A percentile compares a stretch with the other conserved stretches of the same genome.
phyloP scores from a whole-genome alignment of 805 yeast species.

The Saccharomyces kudriavzevii region DNA sequence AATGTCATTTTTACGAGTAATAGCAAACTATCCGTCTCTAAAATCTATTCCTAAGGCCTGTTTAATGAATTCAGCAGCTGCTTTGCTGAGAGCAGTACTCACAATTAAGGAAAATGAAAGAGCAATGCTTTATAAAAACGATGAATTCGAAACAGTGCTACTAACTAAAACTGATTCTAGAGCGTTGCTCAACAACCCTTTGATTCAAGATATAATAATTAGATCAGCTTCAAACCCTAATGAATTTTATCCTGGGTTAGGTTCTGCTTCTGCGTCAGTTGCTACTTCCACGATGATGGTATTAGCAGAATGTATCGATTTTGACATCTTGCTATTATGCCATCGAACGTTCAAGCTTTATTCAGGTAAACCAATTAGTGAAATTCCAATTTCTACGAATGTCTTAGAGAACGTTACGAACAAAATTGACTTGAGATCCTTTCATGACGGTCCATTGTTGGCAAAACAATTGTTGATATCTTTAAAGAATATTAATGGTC shows the following conservation, averaged over 20 bases:
- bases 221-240: slow-evolving; percentile 27
- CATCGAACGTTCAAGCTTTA: slow-evolving; percentile 34
- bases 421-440: slow-evolving; percentile 19
- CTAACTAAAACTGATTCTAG: slow-evolving; percentile 44
- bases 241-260: slow-evolving; percentile 24
- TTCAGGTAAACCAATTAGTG: slow-evolving; percentile 22
- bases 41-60: slow-evolving; percentile 27
- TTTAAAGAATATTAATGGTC: slow-evolving; percentile 28
- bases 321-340: slow-evolving; percentile 40
- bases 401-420: slow-evolving; percentile 27
- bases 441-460: slow-evolving; percentile 27
- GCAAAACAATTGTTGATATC: slow-evolving; percentile 26
- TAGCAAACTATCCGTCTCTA: slow-evolving; percentile 24
- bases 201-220: slow-evolving; percentile 28
- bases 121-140: slow-evolving; percentile 19
- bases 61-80: slow-evolving; percentile 32
- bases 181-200: slow-evolving; percentile 35
- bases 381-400: slow-evolving; percentile 25
- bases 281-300: slow-evolving; percentile 33
- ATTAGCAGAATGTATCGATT: slow-evolving; percentile 36
- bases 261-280: slow-evolving; percentile 25
- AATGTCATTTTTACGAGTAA: slow-evolving; percentile 37
- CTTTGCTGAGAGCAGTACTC: slow-evolving; percentile 28
- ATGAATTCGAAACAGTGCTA: slow-evolving; percentile 32
- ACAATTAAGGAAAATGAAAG: slow-evolving; percentile 26